phyloP scores from a whole-genome alignment of 108 stramenopile genomes.

The Skeletonema grethae region DNA sequence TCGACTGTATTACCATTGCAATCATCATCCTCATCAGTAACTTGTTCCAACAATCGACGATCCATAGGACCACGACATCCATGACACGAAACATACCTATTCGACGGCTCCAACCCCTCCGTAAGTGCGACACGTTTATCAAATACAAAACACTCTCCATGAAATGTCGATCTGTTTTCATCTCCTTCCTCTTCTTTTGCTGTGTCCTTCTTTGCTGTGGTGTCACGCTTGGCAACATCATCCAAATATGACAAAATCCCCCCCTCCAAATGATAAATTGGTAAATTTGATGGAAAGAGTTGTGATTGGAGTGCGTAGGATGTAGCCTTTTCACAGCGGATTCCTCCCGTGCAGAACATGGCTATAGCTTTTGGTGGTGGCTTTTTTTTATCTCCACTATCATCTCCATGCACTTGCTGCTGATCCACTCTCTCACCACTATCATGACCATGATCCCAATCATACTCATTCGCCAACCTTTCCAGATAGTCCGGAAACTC shows the following conservation, averaged over 20 bases:
- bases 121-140: slow-evolving; percentile 82
- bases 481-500: slow-evolving; percentile 80
- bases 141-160: slow-evolving; percentile 88
- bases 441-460: slow-evolving; percentile 20
- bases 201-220: too few relatives aligned
- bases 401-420: not conserved
- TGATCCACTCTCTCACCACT: not conserved
- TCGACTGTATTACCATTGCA: not conserved
- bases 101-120: slow-evolving; percentile 63
- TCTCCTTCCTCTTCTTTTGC: not conserved
- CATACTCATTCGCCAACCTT: slow-evolving; percentile 34
- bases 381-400: not conserved
- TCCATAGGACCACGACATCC: slow-evolving; percentile 79
- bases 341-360: slow-evolving; percentile 97
- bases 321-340: slow-evolving; percentile 95
- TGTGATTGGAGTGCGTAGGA: slow-evolving; percentile 47
- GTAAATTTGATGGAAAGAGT: slow-evolving; percentile 46
- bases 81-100: slow-evolving; percentile 61
- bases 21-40: not conserved
- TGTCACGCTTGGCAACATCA: slow-evolving; percentile 29
- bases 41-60: slow-evolving; percentile 17
- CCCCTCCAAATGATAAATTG: slow-evolving; percentile 88
- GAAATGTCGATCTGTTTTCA: slow-evolving; percentile 57
- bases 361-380: slow-evolving; percentile 67
- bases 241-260: slow-evolving; percentile 88